These are phyloP conservation scores for Kwoniella dejecticola DNA, from an alignment of 768 basidiomycete species.

Conservation along the genomic window DNA sequence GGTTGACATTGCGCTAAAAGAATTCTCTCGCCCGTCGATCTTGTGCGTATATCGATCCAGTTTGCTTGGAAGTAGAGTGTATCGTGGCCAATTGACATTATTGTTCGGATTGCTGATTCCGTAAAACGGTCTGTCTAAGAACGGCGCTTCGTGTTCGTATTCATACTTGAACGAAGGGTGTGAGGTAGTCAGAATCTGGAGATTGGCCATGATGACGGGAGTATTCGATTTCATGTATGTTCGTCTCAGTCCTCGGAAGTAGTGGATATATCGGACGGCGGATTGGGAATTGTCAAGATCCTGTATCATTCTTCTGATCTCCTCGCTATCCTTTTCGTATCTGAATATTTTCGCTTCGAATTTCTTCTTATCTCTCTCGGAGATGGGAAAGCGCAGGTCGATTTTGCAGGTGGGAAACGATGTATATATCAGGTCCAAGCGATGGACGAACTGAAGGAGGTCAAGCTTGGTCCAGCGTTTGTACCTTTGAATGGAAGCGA, in stretches of 20 bases:
- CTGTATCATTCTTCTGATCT: not conserved
- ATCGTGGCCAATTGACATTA: constrained; percentile 4
- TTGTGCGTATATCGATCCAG: constrained; percentile 7
- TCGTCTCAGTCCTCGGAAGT: not conserved
- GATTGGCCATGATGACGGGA: not conserved
- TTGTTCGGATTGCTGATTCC: not conserved
- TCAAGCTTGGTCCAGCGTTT: constrained; percentile 3
- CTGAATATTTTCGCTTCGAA: not conserved
- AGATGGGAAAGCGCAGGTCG: constrained; percentile 4
- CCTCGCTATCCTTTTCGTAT: not conserved
- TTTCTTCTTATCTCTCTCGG: not conserved
- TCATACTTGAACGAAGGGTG: constrained; percentile 5
- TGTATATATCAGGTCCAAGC: not conserved
- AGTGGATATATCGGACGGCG: not conserved
- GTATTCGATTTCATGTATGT: not conserved
- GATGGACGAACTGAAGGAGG: constrained; percentile 5
- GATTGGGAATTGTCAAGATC: not conserved
- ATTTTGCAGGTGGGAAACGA: not conserved
- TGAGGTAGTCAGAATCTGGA: not conserved
- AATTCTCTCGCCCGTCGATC: not conserved
- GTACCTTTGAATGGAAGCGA: not conserved
- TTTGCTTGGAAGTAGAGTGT: not conserved
- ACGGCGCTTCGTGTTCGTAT: not conserved
- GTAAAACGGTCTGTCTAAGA: no score
- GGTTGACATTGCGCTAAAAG: not conserved